Conservation (phyloP, 2,329 filamentous ascomycete genomes). For the Mycosphaerella sp. region DNA sequence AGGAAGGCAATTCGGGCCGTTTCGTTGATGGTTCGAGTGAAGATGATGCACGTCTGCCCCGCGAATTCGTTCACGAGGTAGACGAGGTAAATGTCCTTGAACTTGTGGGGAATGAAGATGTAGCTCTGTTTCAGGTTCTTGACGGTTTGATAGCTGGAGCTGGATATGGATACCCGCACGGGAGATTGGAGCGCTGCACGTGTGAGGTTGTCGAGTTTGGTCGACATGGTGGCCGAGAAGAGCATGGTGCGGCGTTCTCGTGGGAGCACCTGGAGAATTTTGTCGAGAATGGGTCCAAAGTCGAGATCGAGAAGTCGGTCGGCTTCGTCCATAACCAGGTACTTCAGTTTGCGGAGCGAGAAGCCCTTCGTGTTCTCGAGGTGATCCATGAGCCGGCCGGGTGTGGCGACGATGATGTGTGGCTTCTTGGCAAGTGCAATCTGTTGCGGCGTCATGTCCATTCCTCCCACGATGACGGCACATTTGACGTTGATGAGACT, state of each 20-base stretch:
- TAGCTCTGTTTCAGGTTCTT: slow-evolving; percentile 81
- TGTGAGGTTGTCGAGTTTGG: slow-evolving; percentile 87
- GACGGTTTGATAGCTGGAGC: slow-evolving; percentile 84
- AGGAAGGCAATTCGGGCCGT: slow-evolving; percentile 79
- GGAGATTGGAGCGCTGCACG: slow-evolving; percentile 82
- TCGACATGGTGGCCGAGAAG: slow-evolving; percentile 91
- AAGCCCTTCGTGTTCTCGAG: slow-evolving; percentile 97
- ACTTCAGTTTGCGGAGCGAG: slow-evolving; percentile 71
- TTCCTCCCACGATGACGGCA: slow-evolving; percentile 74
- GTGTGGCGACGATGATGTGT: slow-evolving; percentile 88
- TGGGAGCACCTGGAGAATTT: slow-evolving; percentile 83
- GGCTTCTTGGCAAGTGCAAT: slow-evolving; percentile 94
- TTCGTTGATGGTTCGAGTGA: slow-evolving; percentile 87
- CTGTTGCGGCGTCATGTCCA: slow-evolving; percentile 90
- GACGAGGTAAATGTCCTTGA: slow-evolving; percentile 87
- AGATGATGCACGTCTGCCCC: slow-evolving; percentile 83
- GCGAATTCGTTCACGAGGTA: slow-evolving; percentile 78
- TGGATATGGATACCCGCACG: slow-evolving; percentile 71
- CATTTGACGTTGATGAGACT: slow-evolving; percentile 81
- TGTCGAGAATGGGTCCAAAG: slow-evolving; percentile 87
- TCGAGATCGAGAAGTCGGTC: slow-evolving; percentile 89
- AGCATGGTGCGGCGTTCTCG: slow-evolving; percentile 73
- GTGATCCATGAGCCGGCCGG: slow-evolving; percentile 82
- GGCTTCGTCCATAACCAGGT: slow-evolving; percentile 91
- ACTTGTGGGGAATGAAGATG: slow-evolving; percentile 74